Evolutionary conservation across 2,329 filamentous ascomycete species (phyloP).

Genomic region (Botrytis byssoidea): DNA sequence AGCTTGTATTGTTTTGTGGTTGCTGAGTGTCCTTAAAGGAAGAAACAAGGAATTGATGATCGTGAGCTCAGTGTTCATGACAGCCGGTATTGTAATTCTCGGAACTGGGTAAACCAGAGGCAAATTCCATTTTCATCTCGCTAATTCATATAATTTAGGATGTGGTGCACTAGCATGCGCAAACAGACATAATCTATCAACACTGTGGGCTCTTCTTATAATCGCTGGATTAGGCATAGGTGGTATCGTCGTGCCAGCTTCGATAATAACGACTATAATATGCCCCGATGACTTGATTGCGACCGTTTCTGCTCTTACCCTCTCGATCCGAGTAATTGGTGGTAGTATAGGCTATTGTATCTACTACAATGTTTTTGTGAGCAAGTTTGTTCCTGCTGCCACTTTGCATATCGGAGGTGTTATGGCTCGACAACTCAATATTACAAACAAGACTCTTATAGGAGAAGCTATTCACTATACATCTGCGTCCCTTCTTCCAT

Average conservation of each 20-base stretch:
- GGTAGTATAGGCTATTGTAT: slow-evolving; percentile 62
- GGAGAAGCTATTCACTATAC: slow-evolving; percentile 46
- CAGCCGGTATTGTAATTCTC: slow-evolving; percentile 50
- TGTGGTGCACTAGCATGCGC: slow-evolving; percentile 52
- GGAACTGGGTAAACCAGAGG: no score
- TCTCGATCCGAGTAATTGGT: slow-evolving; percentile 67
- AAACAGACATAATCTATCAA: slow-evolving; percentile 51
- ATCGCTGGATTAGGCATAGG: slow-evolving; percentile 64
- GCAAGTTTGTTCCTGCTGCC: slow-evolving; percentile 40
- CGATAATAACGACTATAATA: slow-evolving; percentile 67
- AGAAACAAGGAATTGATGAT: slow-evolving; percentile 61
- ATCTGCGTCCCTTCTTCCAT: slow-evolving; percentile 41
- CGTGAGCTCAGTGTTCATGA: slow-evolving; percentile 61
- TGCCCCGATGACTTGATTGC: slow-evolving; percentile 70
- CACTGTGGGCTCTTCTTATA: slow-evolving; percentile 57
- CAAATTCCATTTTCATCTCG: slow-evolving; percentile 38
- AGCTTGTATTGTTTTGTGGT: slow-evolving; percentile 56
- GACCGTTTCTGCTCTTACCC: slow-evolving; percentile 64
- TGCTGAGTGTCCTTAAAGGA: slow-evolving; percentile 57
- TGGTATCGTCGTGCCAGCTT: slow-evolving; percentile 56
- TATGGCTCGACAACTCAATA: slow-evolving; percentile 42
- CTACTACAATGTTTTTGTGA: slow-evolving; percentile 53
- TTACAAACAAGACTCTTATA: slow-evolving; percentile 45
- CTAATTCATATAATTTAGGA: slow-evolving; percentile 42
- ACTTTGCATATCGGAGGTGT: slow-evolving; percentile 27